These are phyloP conservation scores for Stellera chamaejasme DNA, from an alignment of 345 rosid genomes.

Conservation along the genomic window DNA sequence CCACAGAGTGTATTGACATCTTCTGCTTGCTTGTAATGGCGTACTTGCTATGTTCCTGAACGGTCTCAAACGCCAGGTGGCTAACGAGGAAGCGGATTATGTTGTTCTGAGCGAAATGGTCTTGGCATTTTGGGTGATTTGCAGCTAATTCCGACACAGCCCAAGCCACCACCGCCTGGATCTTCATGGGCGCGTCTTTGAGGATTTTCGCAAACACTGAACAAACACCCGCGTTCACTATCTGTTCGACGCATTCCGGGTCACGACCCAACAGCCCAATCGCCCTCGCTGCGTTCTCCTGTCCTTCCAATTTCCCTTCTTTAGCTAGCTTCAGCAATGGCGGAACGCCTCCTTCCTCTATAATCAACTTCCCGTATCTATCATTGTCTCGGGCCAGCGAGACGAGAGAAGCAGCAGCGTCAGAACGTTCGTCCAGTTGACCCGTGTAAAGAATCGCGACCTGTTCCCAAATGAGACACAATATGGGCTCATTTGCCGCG, in stretches of 20 bases:
- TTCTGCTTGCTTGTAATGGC: slow-evolving; percentile 41
- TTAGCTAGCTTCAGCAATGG: slow-evolving; percentile 69
- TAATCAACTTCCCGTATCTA: slow-evolving; percentile 60
- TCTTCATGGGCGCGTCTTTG: slow-evolving; percentile 76
- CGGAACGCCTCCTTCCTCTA: slow-evolving; percentile 86
- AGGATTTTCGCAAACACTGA: slow-evolving; percentile 70
- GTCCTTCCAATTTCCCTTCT: slow-evolving; percentile 70
- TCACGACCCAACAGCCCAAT: slow-evolving; percentile 69
- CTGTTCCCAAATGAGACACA: slow-evolving; percentile 87
- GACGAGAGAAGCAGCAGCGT: slow-evolving; percentile 71
- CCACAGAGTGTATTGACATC: slow-evolving; percentile 41
- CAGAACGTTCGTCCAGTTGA: slow-evolving; percentile 49
- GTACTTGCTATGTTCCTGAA: slow-evolving; percentile 70
- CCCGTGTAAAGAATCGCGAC: slow-evolving; percentile 65
- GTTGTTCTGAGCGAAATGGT: slow-evolving; percentile 65
- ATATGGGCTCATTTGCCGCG: slow-evolving; percentile 77
- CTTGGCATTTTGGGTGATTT: slow-evolving; percentile 57
- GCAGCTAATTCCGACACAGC: slow-evolving; percentile 65
- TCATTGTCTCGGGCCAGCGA: slow-evolving; percentile 79
- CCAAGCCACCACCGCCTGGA: slow-evolving; percentile 65
- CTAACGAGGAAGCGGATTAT: slow-evolving; percentile 69
- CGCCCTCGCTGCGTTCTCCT: slow-evolving; percentile 78
- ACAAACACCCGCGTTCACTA: slow-evolving; percentile 66
- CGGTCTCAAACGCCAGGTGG: slow-evolving; percentile 82
- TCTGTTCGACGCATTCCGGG: slow-evolving; percentile 69